A percentile compares a stretch with the other conserved stretches of the same genome.
phyloP scores from a whole-genome alignment of 2,329 filamentous ascomycete genomes.

The Venturiaceae sp. region DNA sequence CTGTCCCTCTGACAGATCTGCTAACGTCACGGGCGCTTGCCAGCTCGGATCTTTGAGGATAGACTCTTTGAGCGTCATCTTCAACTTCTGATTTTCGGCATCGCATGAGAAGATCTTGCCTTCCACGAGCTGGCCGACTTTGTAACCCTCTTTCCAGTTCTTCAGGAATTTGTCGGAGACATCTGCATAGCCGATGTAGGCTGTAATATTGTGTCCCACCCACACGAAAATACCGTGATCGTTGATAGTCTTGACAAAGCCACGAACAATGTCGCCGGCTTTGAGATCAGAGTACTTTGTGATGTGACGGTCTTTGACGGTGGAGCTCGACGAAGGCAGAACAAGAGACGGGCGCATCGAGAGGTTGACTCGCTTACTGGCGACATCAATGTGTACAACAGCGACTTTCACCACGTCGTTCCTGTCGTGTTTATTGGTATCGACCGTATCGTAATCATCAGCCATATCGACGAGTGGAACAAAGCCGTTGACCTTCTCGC shows the following conservation, averaged over 20 bases:
- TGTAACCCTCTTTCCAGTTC: conserved; percentile 87
- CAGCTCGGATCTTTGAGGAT: conserved; percentile 66
- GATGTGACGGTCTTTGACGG: conserved; percentile 74
- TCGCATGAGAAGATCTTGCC: conserved; percentile 74
- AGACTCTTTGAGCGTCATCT: conserved; percentile 81
- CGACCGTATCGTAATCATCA: conserved; percentile 77
- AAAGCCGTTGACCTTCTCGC: conserved; percentile 67
- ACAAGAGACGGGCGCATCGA: conserved; percentile 83
- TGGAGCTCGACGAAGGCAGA: conserved; percentile 67
- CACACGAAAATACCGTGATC: conserved; percentile 85
- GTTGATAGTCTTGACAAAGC: conserved; percentile 83
- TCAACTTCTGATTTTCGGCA: conserved; percentile 56
- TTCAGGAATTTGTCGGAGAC: conserved; percentile 87
- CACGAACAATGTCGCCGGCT: conserved; percentile 70
- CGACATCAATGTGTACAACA: conserved; percentile 66
- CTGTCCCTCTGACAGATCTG: conserved; percentile 71
- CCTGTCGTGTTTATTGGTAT: conserved; percentile 65
- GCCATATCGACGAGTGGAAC: conserved; percentile 74
- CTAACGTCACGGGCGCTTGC: conserved; percentile 59
- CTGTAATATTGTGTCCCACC: conserved; percentile 71
- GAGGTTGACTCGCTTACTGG: conserved; percentile 75
- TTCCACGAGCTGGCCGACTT: conserved; percentile 82
- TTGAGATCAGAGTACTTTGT: conserved; percentile 60
- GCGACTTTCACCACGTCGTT: conserved; percentile 85
- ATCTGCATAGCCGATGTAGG: conserved; percentile 76